Percentiles rank a stretch among this genome's conserved stretches.
These are phyloP conservation scores for Termitomyces heimii DNA, from an alignment of 768 basidiomycete species.

Conservation along the genomic window DNA sequence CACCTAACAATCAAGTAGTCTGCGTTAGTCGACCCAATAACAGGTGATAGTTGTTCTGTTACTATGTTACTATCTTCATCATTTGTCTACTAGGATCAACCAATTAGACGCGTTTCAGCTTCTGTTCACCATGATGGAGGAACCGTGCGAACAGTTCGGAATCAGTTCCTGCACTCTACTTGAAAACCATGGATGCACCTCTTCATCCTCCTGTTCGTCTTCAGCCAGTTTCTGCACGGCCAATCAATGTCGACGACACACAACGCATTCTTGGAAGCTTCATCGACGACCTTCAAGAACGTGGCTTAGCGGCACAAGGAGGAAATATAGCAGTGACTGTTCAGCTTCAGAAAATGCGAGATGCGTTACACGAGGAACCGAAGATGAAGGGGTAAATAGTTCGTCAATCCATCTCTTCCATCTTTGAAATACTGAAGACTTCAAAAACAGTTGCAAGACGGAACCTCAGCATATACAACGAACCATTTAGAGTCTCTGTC, in stretches of 20 bases:
- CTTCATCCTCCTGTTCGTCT: constrained; percentile 45
- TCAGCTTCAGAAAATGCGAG: constrained; percentile 51
- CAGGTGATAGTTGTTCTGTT: not conserved
- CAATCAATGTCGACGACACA: constrained; percentile 34
- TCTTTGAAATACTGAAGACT: not conserved
- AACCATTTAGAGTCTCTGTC: not conserved
- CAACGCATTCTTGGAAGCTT: constrained; percentile 39
- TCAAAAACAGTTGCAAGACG: not conserved
- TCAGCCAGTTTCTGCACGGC: constrained; percentile 25
- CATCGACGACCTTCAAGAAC: constrained; percentile 41
- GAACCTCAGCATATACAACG: not conserved
- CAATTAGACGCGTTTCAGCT: not conserved
- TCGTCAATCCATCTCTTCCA: not conserved
- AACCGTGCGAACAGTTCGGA: not conserved
- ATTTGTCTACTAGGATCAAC: no score
- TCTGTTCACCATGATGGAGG: not conserved
- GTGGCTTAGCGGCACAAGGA: constrained; percentile 41
- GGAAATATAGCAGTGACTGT: constrained; percentile 52
- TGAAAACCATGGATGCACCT: constrained; percentile 36
- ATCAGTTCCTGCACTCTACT: not conserved
- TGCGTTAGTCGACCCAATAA: not conserved
- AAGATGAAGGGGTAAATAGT: constrained; percentile 19
- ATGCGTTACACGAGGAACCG: constrained; percentile 46
- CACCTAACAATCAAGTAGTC: not conserved
- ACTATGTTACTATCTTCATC: no score